Base-by-base conservation (phyloP, 805 yeast species). In the Sugiyamaella floridensis region DNA sequence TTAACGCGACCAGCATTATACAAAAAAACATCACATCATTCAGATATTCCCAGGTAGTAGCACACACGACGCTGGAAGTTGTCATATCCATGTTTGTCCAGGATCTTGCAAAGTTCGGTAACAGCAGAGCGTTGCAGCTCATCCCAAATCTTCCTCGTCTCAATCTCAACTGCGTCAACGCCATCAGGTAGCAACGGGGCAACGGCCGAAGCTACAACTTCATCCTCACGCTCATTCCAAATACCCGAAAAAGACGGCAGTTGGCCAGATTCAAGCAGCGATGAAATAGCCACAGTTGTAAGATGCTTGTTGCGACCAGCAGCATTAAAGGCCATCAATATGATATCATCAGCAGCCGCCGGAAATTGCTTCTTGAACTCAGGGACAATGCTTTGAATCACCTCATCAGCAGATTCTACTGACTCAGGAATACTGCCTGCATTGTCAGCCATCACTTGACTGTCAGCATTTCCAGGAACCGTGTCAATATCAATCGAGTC, bases 41-140 rank as follows among this genome's bases (percentile, higher is more conserved):
- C n/a, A 14, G 37, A 14, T 5, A 32, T 32, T 14, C 37, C 37
- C 37, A 32, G n/a, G n/a, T 32, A 32, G 37, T 32, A 14, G n/a
- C 37, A 32, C n/a, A 32, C 37, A 14, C 37, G 37, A 14, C 37
- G 37, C 12, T 14, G 37, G 37, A 32, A 32, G 37, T 32, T 10
- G 37, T 32, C 41, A 8, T 34, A 18, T 20, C 48, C 48, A 29
- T 45, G 48, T n/a, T 45, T 45, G 16, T 32, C 41, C 26, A 45
- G 8, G 19, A 45, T 12, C n/a, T n/a, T 28, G 20, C 22, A 12
- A 16, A 45, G 20, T 14, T 32, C 37, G 12, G 37, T 8, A 14
- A 8, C 37, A 11, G 10, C 37, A 4, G 37, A 10, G n/a, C 12
- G 37, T 32, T 32, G n/a, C n/a, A 10, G 37, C 12, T 32, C 26